Evolutionary conservation across 2,329 filamentous ascomycete genomes (phyloP).

Genomic region (Grosmannia penicillata): DNA sequence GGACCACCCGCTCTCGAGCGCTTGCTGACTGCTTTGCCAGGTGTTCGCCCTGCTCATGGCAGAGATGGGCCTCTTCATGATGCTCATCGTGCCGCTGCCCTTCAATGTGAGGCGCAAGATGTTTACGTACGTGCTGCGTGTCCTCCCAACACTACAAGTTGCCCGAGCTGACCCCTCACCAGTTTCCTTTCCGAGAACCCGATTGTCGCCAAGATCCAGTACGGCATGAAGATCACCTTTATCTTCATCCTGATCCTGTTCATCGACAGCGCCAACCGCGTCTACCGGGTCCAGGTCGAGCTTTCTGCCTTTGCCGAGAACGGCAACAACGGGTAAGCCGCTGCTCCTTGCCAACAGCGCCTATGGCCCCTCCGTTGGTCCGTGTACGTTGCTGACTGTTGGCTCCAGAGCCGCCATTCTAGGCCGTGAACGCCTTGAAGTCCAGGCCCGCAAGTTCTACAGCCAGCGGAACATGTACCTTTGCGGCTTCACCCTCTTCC

Average conservation of each 20-base stretch:
- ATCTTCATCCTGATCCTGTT: conserved; percentile 98
- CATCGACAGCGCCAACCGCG: conserved; percentile 86
- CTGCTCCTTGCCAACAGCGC: too few relatives aligned
- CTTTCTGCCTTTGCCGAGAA: conserved; percentile 58
- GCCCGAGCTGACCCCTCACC: background rate
- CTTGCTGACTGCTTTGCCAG: conserved; percentile 25
- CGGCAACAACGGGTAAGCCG: conserved; percentile 29
- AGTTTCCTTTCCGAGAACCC: conserved; percentile 90
- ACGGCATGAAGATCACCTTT: conserved; percentile 97
- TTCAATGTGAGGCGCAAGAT: conserved; percentile 75
- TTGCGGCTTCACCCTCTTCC: conserved; percentile 96
- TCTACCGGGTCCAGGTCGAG: conserved; percentile 93
- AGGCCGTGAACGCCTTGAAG: conserved; percentile 90
- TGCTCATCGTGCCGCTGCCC: conserved; percentile 73
- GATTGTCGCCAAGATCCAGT: conserved; percentile 79
- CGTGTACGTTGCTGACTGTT: background rate
- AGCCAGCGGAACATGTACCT: conserved; percentile 99
- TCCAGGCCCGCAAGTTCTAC: conserved; percentile 99
- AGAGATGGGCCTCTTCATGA: conserved; percentile 71
- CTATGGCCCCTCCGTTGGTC: background rate
- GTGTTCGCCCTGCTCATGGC: conserved; percentile 71
- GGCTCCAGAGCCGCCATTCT: conserved; percentile 47
- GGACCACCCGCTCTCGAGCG: background rate
- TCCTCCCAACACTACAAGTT: background rate
- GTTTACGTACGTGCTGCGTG: conserved; percentile 43